These are phyloP conservation scores for Botryococcus braunii DNA, from an alignment of 163 green algal genomes.

Conservation along the genomic window DNA sequence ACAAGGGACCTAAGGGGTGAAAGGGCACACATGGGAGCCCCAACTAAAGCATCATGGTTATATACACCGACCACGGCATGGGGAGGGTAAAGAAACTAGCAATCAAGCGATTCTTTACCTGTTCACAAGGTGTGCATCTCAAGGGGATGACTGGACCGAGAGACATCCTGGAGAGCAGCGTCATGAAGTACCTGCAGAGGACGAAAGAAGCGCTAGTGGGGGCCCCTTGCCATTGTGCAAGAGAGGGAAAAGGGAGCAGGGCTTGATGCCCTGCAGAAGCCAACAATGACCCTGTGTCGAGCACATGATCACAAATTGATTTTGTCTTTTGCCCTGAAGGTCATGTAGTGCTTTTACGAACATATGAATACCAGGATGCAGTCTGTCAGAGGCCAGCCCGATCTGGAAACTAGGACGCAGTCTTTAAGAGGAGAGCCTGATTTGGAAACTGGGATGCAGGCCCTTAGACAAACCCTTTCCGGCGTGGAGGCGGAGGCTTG, in stretches of 20 bases:
- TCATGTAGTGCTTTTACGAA: not conserved
- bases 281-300: not conserved
- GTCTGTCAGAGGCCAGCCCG: not conserved
- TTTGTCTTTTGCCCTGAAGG: not conserved
- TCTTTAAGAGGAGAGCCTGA: not conserved
- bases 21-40: not conserved
- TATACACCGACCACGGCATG: too few species aligned
- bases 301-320: not conserved
- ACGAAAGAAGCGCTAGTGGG: too few species aligned
- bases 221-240: too few species aligned
- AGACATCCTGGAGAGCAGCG: too few species aligned
- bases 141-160: too few species aligned
- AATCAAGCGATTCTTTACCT: too few species aligned
- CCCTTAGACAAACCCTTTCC: constrained; percentile 9
- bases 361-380: not conserved
- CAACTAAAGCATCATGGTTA: not conserved
- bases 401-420: not conserved
- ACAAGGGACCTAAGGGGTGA: too few species aligned
- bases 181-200: too few species aligned
- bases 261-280: not conserved
- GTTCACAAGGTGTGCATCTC: too few species aligned
- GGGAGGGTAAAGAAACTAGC: too few species aligned
- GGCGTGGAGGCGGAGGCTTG: constrained; percentile 19
- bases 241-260: too few species aligned
- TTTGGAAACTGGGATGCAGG: constrained; percentile 1